A percentile compares a stretch with the other conserved stretches of the same genome.
phyloP scores from a whole-genome alignment of 805 yeast species.

The Pichia eremophila region DNA sequence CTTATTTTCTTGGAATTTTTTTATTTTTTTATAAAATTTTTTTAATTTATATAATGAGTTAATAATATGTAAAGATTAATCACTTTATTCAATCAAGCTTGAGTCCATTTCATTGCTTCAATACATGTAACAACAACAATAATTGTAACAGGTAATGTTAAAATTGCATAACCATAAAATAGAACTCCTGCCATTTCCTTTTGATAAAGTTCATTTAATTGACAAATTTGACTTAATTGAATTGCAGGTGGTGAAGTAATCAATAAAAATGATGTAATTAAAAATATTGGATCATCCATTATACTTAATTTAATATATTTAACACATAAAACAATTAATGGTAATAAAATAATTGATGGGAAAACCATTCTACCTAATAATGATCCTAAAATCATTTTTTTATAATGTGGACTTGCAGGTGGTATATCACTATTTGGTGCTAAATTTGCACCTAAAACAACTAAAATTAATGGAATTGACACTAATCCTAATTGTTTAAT shows the following conservation, averaged over 20 bases:
- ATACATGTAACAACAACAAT: slow-evolving; percentile 60
- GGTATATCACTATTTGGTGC: slow-evolving; percentile 62
- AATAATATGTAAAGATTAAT: no score
- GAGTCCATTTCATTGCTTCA: slow-evolving; percentile 36
- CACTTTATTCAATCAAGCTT: background rate
- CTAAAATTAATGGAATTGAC: slow-evolving; percentile 66
- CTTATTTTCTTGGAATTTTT: no score
- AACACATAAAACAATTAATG: slow-evolving; percentile 55
- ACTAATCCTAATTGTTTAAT: slow-evolving; percentile 61
- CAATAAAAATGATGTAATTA: slow-evolving; percentile 65
- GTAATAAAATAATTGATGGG: slow-evolving; percentile 60
- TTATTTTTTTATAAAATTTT: no score
- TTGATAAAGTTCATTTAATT: slow-evolving; percentile 64
- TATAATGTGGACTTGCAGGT: slow-evolving; percentile 53
- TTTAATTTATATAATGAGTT: no score
- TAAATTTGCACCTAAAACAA: slow-evolving; percentile 71
- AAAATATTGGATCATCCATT: slow-evolving; percentile 71
- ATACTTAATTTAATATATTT: slow-evolving; percentile 58
- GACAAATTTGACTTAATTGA: slow-evolving; percentile 74
- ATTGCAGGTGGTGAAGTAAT: slow-evolving; percentile 80
- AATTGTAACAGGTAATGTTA: slow-evolving; percentile 71
- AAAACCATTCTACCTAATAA: slow-evolving; percentile 69
- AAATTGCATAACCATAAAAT: slow-evolving; percentile 73
- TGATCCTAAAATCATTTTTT: slow-evolving; percentile 58
- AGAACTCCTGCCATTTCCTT: slow-evolving; percentile 76